Percentiles rank a stretch among this genome's conserved stretches.
Conservation (phyloP, 495 filamentous ascomycete genomes). For the Annulohypoxylon stygium region DNA sequence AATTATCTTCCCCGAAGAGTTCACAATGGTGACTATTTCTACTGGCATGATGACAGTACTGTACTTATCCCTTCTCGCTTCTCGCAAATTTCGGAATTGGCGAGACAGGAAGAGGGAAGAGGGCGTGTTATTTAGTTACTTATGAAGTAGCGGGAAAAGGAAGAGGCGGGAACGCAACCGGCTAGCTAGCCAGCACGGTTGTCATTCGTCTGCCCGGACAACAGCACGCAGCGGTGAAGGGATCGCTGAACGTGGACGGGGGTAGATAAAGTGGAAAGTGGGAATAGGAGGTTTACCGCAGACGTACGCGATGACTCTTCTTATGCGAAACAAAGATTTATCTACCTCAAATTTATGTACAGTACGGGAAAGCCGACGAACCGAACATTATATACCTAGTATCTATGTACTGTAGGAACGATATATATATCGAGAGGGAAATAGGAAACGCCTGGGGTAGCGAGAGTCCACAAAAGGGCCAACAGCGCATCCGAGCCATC, state of each 20-base stretch:
- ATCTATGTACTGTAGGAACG: not conserved
- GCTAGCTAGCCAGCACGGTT: slow-evolving; percentile 41
- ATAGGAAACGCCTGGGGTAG: slow-evolving; percentile 20
- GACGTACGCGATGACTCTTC: slow-evolving; percentile 25
- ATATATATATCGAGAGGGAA: slow-evolving; percentile 15
- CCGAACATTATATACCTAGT: slow-evolving; percentile 22
- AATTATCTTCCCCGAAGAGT: slow-evolving; percentile 92
- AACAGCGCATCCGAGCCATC: slow-evolving; percentile 43
- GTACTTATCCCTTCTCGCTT: slow-evolving; percentile 26
- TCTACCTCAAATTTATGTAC: slow-evolving; percentile 5
- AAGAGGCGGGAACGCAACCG: slow-evolving; percentile 39
- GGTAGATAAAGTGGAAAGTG: slow-evolving; percentile 35
- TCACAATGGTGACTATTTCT: slow-evolving; percentile 89
- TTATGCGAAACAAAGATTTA: slow-evolving; percentile 26
- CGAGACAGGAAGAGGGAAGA: slow-evolving; percentile 16
- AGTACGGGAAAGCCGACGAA: slow-evolving; percentile 34
- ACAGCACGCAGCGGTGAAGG: slow-evolving; percentile 46
- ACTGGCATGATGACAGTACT: slow-evolving; percentile 58
- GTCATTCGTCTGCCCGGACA: slow-evolving; percentile 38
- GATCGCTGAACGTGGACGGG: slow-evolving; percentile 45
- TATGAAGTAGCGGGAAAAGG: slow-evolving; percentile 47
- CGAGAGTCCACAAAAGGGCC: slow-evolving; percentile 41
- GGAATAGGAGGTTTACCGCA: slow-evolving; percentile 38
- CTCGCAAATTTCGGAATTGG: slow-evolving; percentile 20
- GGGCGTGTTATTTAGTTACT: slow-evolving; percentile 27